Evolutionary conservation across 2,329 filamentous ascomycete species (phyloP).

Genomic region (Venturia pyrina): DNA sequence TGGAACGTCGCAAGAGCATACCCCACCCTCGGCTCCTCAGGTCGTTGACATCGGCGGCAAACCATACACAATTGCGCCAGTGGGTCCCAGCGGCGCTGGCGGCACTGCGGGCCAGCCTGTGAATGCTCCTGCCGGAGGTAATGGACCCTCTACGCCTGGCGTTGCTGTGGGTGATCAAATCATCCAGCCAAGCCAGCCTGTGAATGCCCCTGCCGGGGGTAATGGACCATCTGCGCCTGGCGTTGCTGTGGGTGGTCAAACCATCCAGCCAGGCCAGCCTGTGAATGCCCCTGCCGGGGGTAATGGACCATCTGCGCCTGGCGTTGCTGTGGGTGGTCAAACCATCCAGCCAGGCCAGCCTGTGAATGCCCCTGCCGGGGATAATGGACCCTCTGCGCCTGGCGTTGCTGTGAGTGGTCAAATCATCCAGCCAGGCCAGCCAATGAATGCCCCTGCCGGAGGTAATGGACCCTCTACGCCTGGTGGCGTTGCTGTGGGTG

Average conservation of each 20-base stretch:
- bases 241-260: constrained; percentile 5
- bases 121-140: neutral
- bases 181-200: neutral
- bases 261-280: neutral
- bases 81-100: neutral
- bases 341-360: neutral
- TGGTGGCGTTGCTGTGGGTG: constrained; percentile 8
- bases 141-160: no score
- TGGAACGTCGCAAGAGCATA: neutral
- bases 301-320: no score
- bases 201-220: no score
- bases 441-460: neutral
- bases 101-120: neutral
- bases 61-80: neutral
- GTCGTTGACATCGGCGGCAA: neutral
- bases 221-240: no score
- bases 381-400: no score
- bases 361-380: neutral
- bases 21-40: neutral
- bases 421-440: neutral
- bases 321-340: constrained; percentile 4
- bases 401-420: constrained; percentile 3
- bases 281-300: neutral
- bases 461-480: neutral
- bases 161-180: no score